Conservation (phyloP, 1,284 basidiomycete species). For the Coriolopsis trogii region DNA sequence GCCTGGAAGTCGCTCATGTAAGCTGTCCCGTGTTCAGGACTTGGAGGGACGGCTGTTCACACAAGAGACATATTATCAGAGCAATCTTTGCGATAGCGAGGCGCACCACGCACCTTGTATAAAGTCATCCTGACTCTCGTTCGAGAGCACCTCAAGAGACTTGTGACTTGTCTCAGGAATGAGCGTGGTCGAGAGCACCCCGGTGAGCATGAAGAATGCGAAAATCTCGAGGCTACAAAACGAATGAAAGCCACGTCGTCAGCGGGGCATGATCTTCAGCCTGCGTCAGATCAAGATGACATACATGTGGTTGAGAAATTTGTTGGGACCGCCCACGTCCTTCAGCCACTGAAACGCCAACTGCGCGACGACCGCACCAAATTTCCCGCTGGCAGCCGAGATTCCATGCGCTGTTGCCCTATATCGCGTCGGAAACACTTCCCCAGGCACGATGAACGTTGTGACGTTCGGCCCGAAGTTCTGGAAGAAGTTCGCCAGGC, state of each 20-base stretch:
- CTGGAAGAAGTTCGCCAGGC: slow-evolving; percentile 75
- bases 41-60: slow-evolving; percentile 8
- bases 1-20: slow-evolving; percentile 11
- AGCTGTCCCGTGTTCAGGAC: not conserved
- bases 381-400: slow-evolving; percentile 81
- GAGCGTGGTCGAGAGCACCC: slow-evolving; percentile 76
- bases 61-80: too few relatives aligned
- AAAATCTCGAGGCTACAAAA: slow-evolving; percentile 75
- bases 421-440: slow-evolving; percentile 87
- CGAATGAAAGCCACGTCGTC: slow-evolving; percentile 5
- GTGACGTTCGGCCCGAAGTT: slow-evolving; percentile 84
- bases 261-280: slow-evolving; percentile 1
- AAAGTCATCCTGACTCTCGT: slow-evolving; percentile 71
- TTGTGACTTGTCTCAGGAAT: slow-evolving; percentile 76
- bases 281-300: slow-evolving; percentile 16
- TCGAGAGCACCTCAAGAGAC: slow-evolving; percentile 72
- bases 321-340: slow-evolving; percentile 65
- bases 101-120: slow-evolving; percentile 31
- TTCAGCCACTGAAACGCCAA: slow-evolving; percentile 75
- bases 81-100: not conserved
- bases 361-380: slow-evolving; percentile 84
- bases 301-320: slow-evolving; percentile 66
- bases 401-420: slow-evolving; percentile 86
- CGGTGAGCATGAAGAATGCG: slow-evolving; percentile 81
- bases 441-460: slow-evolving; percentile 83